phyloP scores from a whole-genome alignment of 768 basidiomycete genomes.

The Lactarius trivialis region DNA sequence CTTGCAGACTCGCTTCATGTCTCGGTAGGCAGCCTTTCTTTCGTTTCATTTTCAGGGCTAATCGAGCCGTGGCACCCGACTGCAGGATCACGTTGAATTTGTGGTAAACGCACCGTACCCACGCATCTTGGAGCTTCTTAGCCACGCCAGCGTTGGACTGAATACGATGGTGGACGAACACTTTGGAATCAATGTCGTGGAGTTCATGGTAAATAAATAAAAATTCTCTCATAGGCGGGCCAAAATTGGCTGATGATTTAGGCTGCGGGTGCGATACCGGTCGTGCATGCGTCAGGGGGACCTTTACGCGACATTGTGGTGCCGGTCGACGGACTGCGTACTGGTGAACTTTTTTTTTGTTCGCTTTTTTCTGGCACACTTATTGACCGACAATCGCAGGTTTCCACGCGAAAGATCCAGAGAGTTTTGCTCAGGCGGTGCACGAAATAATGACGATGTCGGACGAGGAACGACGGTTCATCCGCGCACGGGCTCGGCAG shows the following conservation, averaged over 20 bases:
- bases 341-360: conserved; percentile 40
- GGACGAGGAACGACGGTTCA: conserved; percentile 45
- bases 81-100: conserved; percentile 65
- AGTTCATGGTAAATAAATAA: conserved; percentile 73
- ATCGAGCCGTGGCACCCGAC: not conserved
- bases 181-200: conserved; percentile 96
- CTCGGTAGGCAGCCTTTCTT: conserved; percentile 37
- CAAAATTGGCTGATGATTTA: conserved; percentile 28
- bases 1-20: conserved; percentile 60
- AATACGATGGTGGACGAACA: conserved; percentile 99
- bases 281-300: conserved; percentile 90
- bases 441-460: conserved; percentile 57
- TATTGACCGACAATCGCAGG: conserved; percentile 37
- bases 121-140: conserved; percentile 63
- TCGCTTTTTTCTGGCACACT: not conserved
- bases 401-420: conserved; percentile 66
- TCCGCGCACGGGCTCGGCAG: conserved; percentile 61
- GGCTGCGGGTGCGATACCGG: conserved; percentile 91
- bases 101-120: conserved; percentile 78
- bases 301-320: conserved; percentile 89
- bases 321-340: conserved; percentile 61
- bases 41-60: not conserved
- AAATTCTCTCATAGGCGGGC: not conserved
- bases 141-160: conserved; percentile 72
- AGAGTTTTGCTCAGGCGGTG: conserved; percentile 61